Evolutionary conservation across 352 stramenopile species (phyloP).

Genomic region (Pythium coloratum): DNA sequence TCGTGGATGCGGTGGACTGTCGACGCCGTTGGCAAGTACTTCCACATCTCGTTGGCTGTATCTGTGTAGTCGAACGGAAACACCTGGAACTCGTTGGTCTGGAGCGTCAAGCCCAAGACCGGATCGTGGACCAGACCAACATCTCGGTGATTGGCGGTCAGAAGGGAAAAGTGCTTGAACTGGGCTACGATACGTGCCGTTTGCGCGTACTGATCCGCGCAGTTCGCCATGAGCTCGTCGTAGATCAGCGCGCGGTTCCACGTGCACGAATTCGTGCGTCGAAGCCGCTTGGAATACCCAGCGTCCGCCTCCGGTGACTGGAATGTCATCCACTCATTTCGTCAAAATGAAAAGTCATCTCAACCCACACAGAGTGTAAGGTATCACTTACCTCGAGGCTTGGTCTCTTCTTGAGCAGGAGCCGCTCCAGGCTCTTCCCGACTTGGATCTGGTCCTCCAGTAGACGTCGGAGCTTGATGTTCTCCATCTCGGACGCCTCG

Average conservation of each 20-base stretch:
- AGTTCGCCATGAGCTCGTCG: not conserved
- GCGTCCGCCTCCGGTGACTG: not conserved
- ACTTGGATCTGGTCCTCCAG: not conserved
- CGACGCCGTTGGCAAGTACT: not conserved
- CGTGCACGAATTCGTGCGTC: too few relatives aligned
- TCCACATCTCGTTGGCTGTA: slow-evolving; percentile 9
- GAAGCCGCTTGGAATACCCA: too few relatives aligned
- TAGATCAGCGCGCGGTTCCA: not conserved
- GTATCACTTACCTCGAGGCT: not conserved
- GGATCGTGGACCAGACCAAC: slow-evolving; percentile 8
- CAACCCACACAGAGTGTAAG: not conserved
- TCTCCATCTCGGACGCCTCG: not conserved
- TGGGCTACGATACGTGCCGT: not conserved
- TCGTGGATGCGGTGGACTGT: not conserved
- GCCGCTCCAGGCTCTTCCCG: not conserved
- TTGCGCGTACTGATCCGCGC: slow-evolving; percentile 1
- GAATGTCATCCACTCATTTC: too few relatives aligned
- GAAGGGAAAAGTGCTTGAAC: not conserved
- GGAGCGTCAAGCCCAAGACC: not conserved
- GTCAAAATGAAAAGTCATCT: not conserved
- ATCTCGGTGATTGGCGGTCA: not conserved
- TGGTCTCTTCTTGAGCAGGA: not conserved
- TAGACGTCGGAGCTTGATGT: not conserved
- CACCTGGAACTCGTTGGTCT: not conserved
- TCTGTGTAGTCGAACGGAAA: slow-evolving; percentile 15